phyloP scores from a whole-genome alignment of 768 basidiomycete species.

The Neoboletus magnificus region DNA sequence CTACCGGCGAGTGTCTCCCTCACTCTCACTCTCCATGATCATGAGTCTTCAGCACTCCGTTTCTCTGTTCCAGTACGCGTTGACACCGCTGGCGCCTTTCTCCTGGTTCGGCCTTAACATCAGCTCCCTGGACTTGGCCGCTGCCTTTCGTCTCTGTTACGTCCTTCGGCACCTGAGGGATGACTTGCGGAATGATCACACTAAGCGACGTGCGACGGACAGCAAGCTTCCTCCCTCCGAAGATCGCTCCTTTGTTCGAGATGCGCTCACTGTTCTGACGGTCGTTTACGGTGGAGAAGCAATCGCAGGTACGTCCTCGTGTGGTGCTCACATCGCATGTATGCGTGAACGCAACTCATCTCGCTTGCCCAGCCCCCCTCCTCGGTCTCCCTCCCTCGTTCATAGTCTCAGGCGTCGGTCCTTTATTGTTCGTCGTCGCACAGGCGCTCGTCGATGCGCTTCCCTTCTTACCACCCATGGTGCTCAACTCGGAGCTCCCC shows the following conservation, averaged over 20 bases:
- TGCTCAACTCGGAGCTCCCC: conserved; percentile 61
- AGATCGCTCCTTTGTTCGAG: conserved; percentile 54
- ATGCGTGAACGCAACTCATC: not conserved
- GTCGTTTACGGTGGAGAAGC: conserved; percentile 83
- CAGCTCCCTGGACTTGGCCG: conserved; percentile 64
- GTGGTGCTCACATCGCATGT: not conserved
- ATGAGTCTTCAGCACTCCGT: conserved; percentile 43
- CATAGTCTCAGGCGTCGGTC: conserved; percentile 67
- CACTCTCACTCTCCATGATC: not conserved
- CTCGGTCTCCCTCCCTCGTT: conserved; percentile 73
- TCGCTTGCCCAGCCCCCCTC: conserved; percentile 47
- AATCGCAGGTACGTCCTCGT: conserved; percentile 48
- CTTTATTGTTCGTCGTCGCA: conserved; percentile 54
- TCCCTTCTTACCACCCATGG: conserved; percentile 47
- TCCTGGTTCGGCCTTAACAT: conserved; percentile 61
- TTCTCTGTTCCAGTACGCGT: conserved; percentile 47
- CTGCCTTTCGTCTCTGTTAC: conserved; percentile 66
- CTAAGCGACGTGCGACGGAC: conserved; percentile 34
- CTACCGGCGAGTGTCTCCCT: not conserved
- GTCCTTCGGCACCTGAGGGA: conserved; percentile 67
- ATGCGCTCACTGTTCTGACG: conserved; percentile 52
- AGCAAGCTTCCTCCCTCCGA: conserved; percentile 38
- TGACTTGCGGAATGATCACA: conserved; percentile 41
- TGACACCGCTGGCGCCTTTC: conserved; percentile 63
- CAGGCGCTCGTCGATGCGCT: conserved; percentile 63